These are phyloP conservation scores for Naumovozyma baii DNA, from an alignment of 805 yeast species.

Conservation along the genomic window DNA sequence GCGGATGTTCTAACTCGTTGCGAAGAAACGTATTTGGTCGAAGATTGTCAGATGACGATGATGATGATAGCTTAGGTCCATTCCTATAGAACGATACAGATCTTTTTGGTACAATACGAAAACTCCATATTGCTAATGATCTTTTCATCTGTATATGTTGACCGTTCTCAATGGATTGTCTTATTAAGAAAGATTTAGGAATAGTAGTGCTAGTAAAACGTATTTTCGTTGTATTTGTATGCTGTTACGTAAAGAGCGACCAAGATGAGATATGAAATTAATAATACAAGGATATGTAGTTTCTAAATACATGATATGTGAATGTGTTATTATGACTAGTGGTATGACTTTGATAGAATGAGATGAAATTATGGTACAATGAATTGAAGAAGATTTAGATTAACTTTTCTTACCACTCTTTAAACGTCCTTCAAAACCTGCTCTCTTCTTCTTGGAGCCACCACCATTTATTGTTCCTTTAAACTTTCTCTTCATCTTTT, in stretches of 20 bases:
- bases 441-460: constrained; percentile 34
- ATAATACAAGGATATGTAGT: neutral
- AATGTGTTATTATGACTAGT: neutral
- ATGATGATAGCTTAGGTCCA: neutral
- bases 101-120: no score
- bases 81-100: neutral
- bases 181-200: no score
- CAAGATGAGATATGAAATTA: neutral
- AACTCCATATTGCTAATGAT: no score
- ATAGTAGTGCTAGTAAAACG: no score
- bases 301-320: neutral
- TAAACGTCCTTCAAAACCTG: constrained; percentile 82
- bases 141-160: neutral
- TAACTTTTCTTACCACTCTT: constrained; percentile 7
- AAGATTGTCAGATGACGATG: neutral
- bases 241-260: no score
- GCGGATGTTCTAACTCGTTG: neutral
- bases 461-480: constrained; percentile 44
- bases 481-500: constrained; percentile 55
- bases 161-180: no score
- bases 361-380: neutral
- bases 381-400: no score
- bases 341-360: no score
- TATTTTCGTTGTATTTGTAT: no score
- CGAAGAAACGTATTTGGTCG: neutral